Conservation (phyloP, 2,329 filamentous ascomycete species). For the Cordyceps javanica region DNA sequence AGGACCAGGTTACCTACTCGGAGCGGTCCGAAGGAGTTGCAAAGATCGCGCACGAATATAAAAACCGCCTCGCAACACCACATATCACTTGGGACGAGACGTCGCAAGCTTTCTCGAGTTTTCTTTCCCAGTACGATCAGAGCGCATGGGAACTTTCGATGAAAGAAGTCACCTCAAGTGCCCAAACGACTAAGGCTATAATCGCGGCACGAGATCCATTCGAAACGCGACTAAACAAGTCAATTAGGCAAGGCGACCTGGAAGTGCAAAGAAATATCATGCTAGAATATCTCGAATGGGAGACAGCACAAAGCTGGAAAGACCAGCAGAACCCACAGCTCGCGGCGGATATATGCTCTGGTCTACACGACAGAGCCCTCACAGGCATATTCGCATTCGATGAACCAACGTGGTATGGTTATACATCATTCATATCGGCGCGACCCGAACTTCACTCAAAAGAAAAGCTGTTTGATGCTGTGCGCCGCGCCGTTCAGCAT, state of each 20-base stretch:
- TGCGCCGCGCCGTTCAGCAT: slow-evolving; percentile 79
- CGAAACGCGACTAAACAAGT: slow-evolving; percentile 59
- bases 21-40: slow-evolving; percentile 51
- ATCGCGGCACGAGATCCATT: slow-evolving; percentile 55
- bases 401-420: slow-evolving; percentile 75
- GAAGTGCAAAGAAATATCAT: slow-evolving; percentile 47
- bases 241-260: slow-evolving; percentile 48
- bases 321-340: slow-evolving; percentile 41
- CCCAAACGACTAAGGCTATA: slow-evolving; percentile 60
- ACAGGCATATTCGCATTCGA: slow-evolving; percentile 64
- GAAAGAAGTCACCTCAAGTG: slow-evolving; percentile 58
- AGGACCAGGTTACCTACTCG: slow-evolving; percentile 57
- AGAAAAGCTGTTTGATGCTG: slow-evolving; percentile 55
- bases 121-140: slow-evolving; percentile 65
- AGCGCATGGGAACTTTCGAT: slow-evolving; percentile 69
- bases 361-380: slow-evolving; percentile 75
- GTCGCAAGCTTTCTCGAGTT: slow-evolving; percentile 66
- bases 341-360: slow-evolving; percentile 47
- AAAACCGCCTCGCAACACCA: slow-evolving; percentile 63
- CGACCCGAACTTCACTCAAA: slow-evolving; percentile 32
- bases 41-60: slow-evolving; percentile 62
- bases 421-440: slow-evolving; percentile 65
- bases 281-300: slow-evolving; percentile 77
- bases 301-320: slow-evolving; percentile 55
- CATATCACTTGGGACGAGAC: slow-evolving; percentile 72